These are phyloP conservation scores for Bipolaris bicolor DNA, from an alignment of 2,329 filamentous ascomycete genomes.

Conservation along the genomic window DNA sequence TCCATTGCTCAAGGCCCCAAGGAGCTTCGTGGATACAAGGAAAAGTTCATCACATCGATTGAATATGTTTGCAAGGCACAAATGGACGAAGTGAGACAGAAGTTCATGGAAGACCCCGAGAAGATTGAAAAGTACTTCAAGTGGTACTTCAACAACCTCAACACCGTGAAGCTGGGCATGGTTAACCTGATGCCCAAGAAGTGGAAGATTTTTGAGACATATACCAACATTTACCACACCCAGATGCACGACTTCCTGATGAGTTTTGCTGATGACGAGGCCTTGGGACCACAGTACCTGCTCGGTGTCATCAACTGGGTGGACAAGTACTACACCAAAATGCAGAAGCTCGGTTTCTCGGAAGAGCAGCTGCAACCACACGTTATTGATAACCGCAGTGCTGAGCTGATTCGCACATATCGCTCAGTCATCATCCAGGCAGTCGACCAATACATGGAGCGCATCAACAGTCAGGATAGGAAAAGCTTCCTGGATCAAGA, in stretches of 20 bases:
- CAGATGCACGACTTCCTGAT: slow-evolving; percentile 96
- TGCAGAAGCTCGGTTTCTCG: slow-evolving; percentile 84
- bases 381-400: slow-evolving; percentile 86
- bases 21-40: slow-evolving; percentile 92
- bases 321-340: slow-evolving; percentile 94
- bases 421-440: slow-evolving; percentile 93
- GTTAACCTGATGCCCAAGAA: slow-evolving; percentile 89
- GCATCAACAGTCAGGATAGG: slow-evolving; percentile 82
- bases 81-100: slow-evolving; percentile 72
- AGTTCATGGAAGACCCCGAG: slow-evolving; percentile 82
- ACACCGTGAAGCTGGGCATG: slow-evolving; percentile 93
- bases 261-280: slow-evolving; percentile 79
- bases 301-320: slow-evolving; percentile 94
- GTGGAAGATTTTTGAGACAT: slow-evolving; percentile 94
- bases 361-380: slow-evolving; percentile 81
- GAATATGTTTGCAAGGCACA: slow-evolving; percentile 74
- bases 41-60: slow-evolving; percentile 87
- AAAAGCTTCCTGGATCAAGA: slow-evolving; percentile 80
- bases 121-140: slow-evolving; percentile 85
- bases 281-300: slow-evolving; percentile 84
- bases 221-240: slow-evolving; percentile 86
- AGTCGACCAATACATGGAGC: slow-evolving; percentile 96
- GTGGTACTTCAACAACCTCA: slow-evolving; percentile 98
- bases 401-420: slow-evolving; percentile 91
- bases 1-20: slow-evolving; percentile 94